Conservation (phyloP, 73 alveolate species). For the Blepharisma japonicum region DNA sequence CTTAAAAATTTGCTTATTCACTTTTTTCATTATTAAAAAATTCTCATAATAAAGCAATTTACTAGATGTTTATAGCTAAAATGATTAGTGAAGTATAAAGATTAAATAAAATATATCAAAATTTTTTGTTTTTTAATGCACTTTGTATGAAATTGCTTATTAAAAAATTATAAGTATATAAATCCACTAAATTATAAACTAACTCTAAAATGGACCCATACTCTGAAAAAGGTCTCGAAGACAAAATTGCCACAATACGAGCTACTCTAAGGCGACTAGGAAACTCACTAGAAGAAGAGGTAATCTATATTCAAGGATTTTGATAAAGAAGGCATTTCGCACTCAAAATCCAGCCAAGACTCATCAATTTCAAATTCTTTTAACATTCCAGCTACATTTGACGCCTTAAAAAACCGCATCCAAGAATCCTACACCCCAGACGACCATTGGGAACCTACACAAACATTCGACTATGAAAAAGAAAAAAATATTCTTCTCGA, state of each 20-base stretch:
- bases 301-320: neutral
- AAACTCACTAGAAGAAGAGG: slow-evolving; percentile 1
- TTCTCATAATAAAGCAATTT: no score
- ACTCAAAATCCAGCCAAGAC: no score
- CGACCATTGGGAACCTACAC: neutral
- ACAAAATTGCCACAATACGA: neutral
- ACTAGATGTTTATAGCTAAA: no score
- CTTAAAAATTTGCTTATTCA: no score
- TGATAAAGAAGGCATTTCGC: neutral
- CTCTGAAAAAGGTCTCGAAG: neutral
- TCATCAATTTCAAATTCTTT: neutral
- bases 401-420: neutral
- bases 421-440: slow-evolving; percentile 11
- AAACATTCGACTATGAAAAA: neutral
- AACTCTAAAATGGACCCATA: neutral
- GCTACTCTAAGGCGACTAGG: slow-evolving; percentile 2
- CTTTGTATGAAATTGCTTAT: no score
- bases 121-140: no score
- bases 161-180: no score
- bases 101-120: no score
- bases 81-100: no score
- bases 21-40: no score
- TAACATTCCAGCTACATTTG: neutral
- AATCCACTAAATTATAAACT: neutral
- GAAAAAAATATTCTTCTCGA: neutral